phyloP scores from a whole-genome alignment of 2,329 filamentous ascomycete species.

The Sclerotinia sclerotiorum region DNA sequence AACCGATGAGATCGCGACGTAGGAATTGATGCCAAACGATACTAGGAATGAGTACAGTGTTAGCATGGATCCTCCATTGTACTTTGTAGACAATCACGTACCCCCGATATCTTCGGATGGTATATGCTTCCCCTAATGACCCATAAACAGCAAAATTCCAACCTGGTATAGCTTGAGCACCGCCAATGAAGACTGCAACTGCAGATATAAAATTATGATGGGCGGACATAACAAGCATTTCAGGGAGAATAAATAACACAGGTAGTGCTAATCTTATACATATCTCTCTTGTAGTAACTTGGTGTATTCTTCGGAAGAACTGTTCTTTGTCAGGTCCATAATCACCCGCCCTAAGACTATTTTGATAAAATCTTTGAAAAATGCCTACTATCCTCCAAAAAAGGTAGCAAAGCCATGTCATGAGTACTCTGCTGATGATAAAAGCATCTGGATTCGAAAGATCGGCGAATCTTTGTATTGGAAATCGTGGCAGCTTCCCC shows the following conservation, averaged over 20 bases:
- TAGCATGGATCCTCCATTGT: background rate
- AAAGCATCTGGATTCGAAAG: background rate
- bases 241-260: background rate
- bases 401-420: constrained; percentile 18
- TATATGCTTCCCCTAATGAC: constrained; percentile 4
- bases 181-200: constrained; percentile 2
- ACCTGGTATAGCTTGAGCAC: constrained; percentile 3
- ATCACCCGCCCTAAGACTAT: background rate
- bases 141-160: constrained; percentile 7
- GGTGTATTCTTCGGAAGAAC: constrained; percentile 9
- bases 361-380: background rate
- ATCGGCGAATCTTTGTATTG: background rate
- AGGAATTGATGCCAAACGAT: background rate
- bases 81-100: background rate
- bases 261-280: constrained; percentile 5
- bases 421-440: constrained; percentile 1
- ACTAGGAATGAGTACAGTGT: background rate
- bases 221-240: background rate
- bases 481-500: constrained; percentile 2
- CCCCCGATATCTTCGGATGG: constrained; percentile 10
- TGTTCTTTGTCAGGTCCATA: constrained; percentile 1
- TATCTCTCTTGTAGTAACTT: constrained; percentile 1
- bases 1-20: background rate
- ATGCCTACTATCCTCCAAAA: background rate
- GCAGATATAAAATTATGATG: background rate